phyloP scores from a whole-genome alignment of 2,329 filamentous ascomycete species.

The Neofusicoccum kwambonambiense region DNA sequence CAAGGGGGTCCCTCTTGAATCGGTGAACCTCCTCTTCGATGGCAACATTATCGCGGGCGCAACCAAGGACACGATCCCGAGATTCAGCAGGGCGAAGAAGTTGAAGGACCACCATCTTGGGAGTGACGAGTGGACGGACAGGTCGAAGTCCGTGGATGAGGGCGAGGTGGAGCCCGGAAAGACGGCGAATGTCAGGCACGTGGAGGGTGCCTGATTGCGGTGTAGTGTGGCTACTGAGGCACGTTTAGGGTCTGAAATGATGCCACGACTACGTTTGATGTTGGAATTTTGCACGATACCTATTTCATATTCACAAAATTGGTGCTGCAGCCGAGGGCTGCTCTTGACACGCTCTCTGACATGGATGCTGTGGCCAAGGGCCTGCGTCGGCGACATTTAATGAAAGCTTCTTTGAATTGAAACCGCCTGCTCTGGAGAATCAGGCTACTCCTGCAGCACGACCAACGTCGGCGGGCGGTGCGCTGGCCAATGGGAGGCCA shows the following conservation, averaged over 20 bases:
- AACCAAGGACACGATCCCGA: conserved; percentile 5
- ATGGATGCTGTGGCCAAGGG: no score
- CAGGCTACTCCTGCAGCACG: no score
- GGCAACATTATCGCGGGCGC: conserved; percentile 40
- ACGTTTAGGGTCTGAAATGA: not conserved
- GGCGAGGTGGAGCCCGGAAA: not conserved
- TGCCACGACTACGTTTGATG: not conserved
- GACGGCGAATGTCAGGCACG: not conserved
- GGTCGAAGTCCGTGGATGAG: not conserved
- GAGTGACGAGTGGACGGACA: not conserved
- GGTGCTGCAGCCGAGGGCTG: no score
- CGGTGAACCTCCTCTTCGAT: conserved; percentile 43
- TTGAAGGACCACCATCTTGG: conserved; percentile 5
- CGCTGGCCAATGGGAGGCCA: no score
- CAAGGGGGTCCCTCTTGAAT: conserved; percentile 44
- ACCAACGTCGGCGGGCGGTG: no score
- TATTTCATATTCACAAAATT: not conserved
- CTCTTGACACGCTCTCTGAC: no score
- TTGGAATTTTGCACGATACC: not conserved
- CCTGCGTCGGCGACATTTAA: no score
- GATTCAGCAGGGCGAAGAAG: conserved; percentile 10
- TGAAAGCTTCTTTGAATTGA: no score
- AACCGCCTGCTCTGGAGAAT: no score
- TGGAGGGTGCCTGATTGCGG: not conserved
- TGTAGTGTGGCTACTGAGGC: no score